Evolutionary conservation across 345 rosid species (phyloP).

Genomic region (Abelmoschus esculentus): DNA sequence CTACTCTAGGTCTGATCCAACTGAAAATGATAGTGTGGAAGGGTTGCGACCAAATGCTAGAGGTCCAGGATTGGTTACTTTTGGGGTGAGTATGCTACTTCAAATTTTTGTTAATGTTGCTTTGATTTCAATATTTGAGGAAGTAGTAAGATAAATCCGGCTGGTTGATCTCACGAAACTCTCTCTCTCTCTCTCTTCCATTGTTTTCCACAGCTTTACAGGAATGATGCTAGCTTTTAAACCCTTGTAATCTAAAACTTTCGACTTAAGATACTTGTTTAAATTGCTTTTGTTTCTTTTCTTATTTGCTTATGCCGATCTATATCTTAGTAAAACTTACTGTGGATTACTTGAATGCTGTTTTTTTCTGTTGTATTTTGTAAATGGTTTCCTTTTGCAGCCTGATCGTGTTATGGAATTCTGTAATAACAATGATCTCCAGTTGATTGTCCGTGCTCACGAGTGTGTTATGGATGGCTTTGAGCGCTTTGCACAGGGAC

Average conservation of each 20-base stretch:
- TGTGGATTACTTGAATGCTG: not conserved
- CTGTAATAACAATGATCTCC: conserved; percentile 96
- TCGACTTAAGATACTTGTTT: not conserved
- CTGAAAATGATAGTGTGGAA: conserved; percentile 98
- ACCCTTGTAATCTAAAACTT: not conserved
- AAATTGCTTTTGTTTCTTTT: not conserved
- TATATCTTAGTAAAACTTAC: not conserved
- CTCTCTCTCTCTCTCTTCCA: not conserved
- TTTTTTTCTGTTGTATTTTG: conserved; percentile 13
- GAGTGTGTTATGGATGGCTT: conserved; percentile 99
- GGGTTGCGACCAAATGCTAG: conserved; percentile 98
- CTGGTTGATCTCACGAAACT: not conserved
- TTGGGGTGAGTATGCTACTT: conserved; percentile 63
- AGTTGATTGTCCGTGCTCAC: conserved; percentile 95
- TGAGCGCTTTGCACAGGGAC: conserved; percentile 98
- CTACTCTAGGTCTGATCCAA: conserved; percentile 87
- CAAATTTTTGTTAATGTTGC: not conserved
- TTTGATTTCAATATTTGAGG: not conserved
- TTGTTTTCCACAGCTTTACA: not conserved
- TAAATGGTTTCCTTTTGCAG: conserved; percentile 35
- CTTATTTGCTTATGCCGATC: not conserved
- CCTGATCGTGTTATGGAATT: conserved; percentile 99
- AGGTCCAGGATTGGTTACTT: conserved; percentile 98
- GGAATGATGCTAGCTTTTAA: not conserved
- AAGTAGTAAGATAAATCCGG: not conserved